A percentile compares a stretch with the other conserved stretches of the same genome.
These are phyloP conservation scores for Ophidiomyces ophidiicola DNA, from an alignment of 2,329 filamentous ascomycete species.

Conservation along the genomic window DNA sequence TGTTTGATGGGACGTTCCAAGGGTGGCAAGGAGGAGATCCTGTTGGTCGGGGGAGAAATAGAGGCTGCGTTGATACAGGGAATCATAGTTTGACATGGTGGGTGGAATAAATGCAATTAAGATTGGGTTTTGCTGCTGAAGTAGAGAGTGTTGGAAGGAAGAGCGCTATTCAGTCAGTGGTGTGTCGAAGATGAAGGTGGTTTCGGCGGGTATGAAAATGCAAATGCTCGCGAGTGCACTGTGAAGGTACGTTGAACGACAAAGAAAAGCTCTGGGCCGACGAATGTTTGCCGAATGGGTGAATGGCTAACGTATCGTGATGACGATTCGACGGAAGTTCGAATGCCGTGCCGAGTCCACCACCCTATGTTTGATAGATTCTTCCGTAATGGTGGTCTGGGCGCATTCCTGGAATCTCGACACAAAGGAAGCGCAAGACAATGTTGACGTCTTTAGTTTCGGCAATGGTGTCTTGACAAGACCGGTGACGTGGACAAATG, in stretches of 20 bases:
- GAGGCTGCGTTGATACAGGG: constrained; percentile 43
- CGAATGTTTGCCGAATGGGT: too few species aligned
- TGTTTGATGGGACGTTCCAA: constrained; percentile 54
- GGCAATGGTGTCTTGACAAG: too few species aligned
- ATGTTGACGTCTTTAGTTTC: too few species aligned
- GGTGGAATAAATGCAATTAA: neutral
- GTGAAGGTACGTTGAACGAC: too few species aligned
- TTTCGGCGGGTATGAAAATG: neutral
- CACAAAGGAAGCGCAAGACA: too few species aligned
- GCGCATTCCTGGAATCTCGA: too few species aligned
- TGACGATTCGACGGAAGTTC: too few species aligned
- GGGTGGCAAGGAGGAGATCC: constrained; percentile 60
- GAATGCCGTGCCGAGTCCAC: neutral
- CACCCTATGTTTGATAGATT: neutral
- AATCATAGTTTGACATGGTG: constrained; percentile 30
- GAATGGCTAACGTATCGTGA: too few species aligned
- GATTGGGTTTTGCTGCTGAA: neutral
- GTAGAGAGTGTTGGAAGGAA: neutral
- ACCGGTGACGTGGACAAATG: too few species aligned
- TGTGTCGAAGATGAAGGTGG: neutral
- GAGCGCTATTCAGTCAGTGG: neutral
- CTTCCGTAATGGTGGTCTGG: too few species aligned
- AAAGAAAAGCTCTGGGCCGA: too few species aligned
- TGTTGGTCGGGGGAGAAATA: constrained; percentile 66
- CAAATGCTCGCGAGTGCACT: too few species aligned